phyloP scores from a whole-genome alignment of 2,329 filamentous ascomycete species.

The Lecanosticta acicola region DNA sequence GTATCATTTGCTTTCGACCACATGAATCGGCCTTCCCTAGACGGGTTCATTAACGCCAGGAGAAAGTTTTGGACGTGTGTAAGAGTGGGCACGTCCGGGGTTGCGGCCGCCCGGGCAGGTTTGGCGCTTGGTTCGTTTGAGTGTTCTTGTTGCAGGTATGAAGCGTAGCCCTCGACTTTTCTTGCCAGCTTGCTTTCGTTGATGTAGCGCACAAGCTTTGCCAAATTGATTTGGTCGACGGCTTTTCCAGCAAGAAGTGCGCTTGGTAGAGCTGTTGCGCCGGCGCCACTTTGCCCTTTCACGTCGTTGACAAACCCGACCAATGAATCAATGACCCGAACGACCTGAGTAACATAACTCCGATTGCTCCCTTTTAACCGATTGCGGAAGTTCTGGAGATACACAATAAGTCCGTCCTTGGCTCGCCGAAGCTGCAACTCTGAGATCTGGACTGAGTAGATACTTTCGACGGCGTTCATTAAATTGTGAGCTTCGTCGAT shows the following conservation, averaged over 20 bases:
- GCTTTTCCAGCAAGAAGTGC: slow-evolving; percentile 75
- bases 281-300: slow-evolving; percentile 35
- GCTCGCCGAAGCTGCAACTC: slow-evolving; percentile 67
- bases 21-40: slow-evolving; percentile 59
- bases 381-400: slow-evolving; percentile 82
- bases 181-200: slow-evolving; percentile 88
- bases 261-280: slow-evolving; percentile 65
- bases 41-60: slow-evolving; percentile 77
- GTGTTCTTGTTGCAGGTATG: slow-evolving; percentile 52
- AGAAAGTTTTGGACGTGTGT: slow-evolving; percentile 66
- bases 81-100: slow-evolving; percentile 44
- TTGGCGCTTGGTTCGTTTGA: slow-evolving; percentile 17
- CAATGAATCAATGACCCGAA: slow-evolving; percentile 75
- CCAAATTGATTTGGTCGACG: slow-evolving; percentile 91
- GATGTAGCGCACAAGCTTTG: slow-evolving; percentile 80
- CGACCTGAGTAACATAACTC: slow-evolving; percentile 82
- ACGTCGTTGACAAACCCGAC: slow-evolving; percentile 15
- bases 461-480: slow-evolving; percentile 86
- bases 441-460: slow-evolving; percentile 73
- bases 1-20: slow-evolving; percentile 45
- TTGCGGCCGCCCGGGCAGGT: not conserved
- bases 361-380: slow-evolving; percentile 85
- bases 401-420: slow-evolving; percentile 69
- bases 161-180: slow-evolving; percentile 86
- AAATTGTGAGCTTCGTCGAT: slow-evolving; percentile 97